Evolutionary conservation across 1,284 basidiomycete genomes (phyloP), one percentile per base, ranked within the genome.

Genomic region (Exobasidium rhododendri): DNA sequence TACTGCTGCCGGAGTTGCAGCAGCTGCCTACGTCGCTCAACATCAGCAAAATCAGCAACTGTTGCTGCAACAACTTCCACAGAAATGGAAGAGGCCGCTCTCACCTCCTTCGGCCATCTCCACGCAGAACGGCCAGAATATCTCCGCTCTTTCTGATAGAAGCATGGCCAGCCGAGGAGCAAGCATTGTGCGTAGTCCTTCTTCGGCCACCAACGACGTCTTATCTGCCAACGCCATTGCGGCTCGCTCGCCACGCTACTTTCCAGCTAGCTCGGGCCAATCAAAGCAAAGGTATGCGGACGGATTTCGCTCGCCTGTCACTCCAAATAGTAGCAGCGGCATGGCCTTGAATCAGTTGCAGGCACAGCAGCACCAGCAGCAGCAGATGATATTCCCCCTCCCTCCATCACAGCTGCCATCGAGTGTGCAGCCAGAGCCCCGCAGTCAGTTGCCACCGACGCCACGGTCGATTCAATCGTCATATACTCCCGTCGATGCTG

Each of bases 201-300:
- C 52, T 22, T 20, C 52, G 22, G 40, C 55, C 10, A 32, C 26
- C 3, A 45, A 43, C 35, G 7, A 7, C 20, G 56, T 57, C 4
- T 49, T 66, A 13, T 64, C 64, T 11, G 65, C 65, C 20, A 67
- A 65, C 22, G 64, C 63, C 6, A 67, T 67, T 26, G 65, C 65
- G 22, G 73, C 73, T 30, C 64, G 73, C n/a, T 69, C 67, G 2
- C 68, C 63, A 29, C 67, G 63, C 61, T 73, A 75, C 58, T 75
- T 73, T 32, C 71, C 69, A 2, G 65, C 58, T 7, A 62, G 67
- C 10, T 53, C 70, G 5, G 63, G 62, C 17, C 51, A 32, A 0
- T 63, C 64, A 7, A 63, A 66, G 62, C 59, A 65, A 28, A 44
- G 56, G 53, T 73, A 73, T 30, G 70, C 72, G 0, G 40, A 24